phyloP scores from a whole-genome alignment of 257 asterid species.

The Penstemon davidsonii region DNA sequence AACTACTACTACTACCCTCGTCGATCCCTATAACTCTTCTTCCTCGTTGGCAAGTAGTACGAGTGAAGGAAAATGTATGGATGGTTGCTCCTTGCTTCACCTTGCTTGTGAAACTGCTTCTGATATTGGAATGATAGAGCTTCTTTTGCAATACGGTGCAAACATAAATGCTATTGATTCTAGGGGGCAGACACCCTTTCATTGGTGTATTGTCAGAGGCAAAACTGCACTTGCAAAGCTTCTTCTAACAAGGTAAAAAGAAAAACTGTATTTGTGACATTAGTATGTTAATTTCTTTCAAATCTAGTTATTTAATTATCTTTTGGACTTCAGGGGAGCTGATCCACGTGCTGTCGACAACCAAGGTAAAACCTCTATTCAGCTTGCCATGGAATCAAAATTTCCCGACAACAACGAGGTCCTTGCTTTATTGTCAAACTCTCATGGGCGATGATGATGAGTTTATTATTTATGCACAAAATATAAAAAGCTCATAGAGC shows the following conservation, averaged over 20 bases:
- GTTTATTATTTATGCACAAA: background rate
- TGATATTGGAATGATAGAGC: constrained; percentile 95
- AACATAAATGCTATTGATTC: constrained; percentile 76
- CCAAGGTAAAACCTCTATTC: constrained; percentile 58
- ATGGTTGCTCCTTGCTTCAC: constrained; percentile 84
- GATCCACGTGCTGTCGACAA: constrained; percentile 65
- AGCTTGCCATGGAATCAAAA: constrained; percentile 66
- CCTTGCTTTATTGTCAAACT: constrained; percentile 56
- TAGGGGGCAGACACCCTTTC: constrained; percentile 73
- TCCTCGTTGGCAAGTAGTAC: constrained; percentile 47
- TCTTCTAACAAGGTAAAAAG: constrained; percentile 71
- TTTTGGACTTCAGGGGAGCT: constrained; percentile 71
- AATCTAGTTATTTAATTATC: background rate
- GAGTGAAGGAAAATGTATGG: constrained; percentile 40
- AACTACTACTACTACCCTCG: constrained; percentile 26
- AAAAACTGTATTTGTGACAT: background rate
- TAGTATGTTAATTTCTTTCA: background rate
- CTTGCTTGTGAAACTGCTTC: constrained; percentile 81
- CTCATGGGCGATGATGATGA: constrained; percentile 43
- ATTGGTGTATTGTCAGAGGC: constrained; percentile 66
- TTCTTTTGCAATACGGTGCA: constrained; percentile 92
- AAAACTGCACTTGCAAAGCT: constrained; percentile 70
- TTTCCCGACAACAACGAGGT: constrained; percentile 61
- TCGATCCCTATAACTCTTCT: constrained; percentile 39
- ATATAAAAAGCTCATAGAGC: constrained; percentile 16